phyloP scores from a whole-genome alignment of 2,329 filamentous ascomycete genomes.

The Colletotrichum theobromicola region DNA sequence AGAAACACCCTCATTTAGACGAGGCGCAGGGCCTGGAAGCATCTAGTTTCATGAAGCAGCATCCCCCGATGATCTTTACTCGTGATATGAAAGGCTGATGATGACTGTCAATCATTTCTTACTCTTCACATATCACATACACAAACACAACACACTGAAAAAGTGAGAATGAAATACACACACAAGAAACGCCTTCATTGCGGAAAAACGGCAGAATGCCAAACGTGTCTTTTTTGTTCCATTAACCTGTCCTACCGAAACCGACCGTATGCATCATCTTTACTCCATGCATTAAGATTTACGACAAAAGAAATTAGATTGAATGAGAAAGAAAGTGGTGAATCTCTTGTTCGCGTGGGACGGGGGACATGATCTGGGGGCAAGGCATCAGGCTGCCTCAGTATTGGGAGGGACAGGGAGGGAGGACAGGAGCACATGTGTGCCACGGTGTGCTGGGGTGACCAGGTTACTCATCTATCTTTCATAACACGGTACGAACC shows the following conservation, averaged over 20 bases:
- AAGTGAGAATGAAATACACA: neutral
- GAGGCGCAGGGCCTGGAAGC: neutral
- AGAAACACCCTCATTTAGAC: neutral
- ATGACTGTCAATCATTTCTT: neutral
- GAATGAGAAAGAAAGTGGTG: neutral
- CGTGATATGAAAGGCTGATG: neutral
- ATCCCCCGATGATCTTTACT: neutral
- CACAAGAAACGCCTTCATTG: neutral
- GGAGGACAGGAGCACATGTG: neutral
- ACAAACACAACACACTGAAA: too few relatives aligned
- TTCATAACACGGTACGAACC: neutral
- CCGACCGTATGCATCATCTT: slow-evolving; percentile 22
- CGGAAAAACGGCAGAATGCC: neutral
- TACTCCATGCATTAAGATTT: slow-evolving; percentile 22
- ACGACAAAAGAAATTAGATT: slow-evolving; percentile 21
- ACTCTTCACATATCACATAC: neutral
- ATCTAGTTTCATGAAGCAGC: neutral
- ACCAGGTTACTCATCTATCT: neutral
- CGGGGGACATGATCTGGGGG: neutral
- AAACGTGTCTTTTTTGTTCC: slow-evolving; percentile 13
- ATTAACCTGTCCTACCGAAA: slow-evolving; percentile 19
- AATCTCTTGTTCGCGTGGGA: neutral
- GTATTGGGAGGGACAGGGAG: neutral
- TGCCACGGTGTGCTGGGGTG: neutral
- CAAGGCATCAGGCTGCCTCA: neutral